A percentile compares a stretch with the other conserved stretches of the same genome.
Conservation (phyloP, 352 stramenopile species). For the Pythium graminicola region DNA sequence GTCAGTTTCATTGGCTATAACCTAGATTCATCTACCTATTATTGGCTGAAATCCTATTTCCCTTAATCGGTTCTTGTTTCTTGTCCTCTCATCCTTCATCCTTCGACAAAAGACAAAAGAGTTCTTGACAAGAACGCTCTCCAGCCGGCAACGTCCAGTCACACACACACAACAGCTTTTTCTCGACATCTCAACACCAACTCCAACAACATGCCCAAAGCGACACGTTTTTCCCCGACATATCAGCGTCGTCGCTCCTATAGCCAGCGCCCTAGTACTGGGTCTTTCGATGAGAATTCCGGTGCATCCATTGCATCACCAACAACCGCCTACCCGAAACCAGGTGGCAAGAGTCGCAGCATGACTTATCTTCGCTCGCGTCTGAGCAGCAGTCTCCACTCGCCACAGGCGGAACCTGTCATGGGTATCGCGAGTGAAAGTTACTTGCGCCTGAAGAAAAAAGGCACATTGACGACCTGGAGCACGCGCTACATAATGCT, state of each 20-base stretch:
- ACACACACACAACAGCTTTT: background rate
- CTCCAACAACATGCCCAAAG: constrained; percentile 16
- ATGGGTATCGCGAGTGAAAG: constrained; percentile 32
- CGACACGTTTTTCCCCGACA: constrained; percentile 18
- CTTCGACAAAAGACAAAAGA: constrained; percentile 2
- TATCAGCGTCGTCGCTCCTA: constrained; percentile 18
- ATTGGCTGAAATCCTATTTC: constrained; percentile 15
- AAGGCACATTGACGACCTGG: constrained; percentile 42
- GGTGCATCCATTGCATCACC: background rate
- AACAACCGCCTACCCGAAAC: background rate
- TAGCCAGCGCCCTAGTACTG: constrained; percentile 1
- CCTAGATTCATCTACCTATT: constrained; percentile 17
- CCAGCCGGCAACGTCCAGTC: no score
- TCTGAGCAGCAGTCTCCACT: constrained; percentile 18
- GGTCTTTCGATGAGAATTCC: background rate
- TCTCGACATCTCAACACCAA: background rate
- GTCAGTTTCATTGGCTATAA: constrained; percentile 18
- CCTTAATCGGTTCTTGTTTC: background rate
- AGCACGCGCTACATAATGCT: constrained; percentile 59
- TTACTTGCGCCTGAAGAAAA: constrained; percentile 58
- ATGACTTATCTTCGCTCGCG: constrained; percentile 21
- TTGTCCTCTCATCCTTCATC: background rate
- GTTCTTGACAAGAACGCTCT: background rate
- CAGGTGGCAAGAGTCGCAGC: constrained; percentile 3
- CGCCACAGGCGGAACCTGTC: constrained; percentile 1